These are phyloP conservation scores for Peniophora sp. DNA, from an alignment of 1,284 basidiomycete species.

Conservation along the genomic window DNA sequence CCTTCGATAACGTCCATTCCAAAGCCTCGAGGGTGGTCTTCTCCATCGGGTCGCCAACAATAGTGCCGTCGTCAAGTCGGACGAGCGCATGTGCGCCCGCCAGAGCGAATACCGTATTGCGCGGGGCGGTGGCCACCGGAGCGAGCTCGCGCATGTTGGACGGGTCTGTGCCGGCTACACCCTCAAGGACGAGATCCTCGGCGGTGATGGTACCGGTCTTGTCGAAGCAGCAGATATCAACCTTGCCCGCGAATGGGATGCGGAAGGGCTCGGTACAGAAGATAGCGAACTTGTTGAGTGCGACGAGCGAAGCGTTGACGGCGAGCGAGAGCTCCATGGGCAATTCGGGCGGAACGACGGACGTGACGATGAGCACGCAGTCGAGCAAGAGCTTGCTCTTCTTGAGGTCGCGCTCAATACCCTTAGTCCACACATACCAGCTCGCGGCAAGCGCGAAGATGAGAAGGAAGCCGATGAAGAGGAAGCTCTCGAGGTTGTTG, in stretches of 20 bases:
- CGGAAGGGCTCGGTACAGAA: conserved; percentile 98
- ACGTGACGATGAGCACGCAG: conserved; percentile 91
- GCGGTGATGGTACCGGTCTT: conserved; percentile 97
- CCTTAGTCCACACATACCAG: conserved; percentile 95
- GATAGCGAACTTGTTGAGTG: conserved; percentile 88
- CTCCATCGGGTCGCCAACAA: conserved; percentile 99
- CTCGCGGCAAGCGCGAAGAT: conserved; percentile 94
- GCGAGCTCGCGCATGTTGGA: conserved; percentile 62
- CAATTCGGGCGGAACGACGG: conserved; percentile 90
- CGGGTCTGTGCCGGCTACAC: conserved; percentile 82
- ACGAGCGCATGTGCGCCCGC: conserved; percentile 96
- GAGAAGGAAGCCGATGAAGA: conserved; percentile 93
- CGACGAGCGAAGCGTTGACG: conserved; percentile 90
- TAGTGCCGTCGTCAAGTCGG: conserved; percentile 82
- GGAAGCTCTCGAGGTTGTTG: conserved; percentile 88
- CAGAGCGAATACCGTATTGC: conserved; percentile 81
- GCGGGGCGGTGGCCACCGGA: conserved; percentile 67
- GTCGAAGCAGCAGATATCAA: conserved; percentile 96
- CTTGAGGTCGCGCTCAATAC: conserved; percentile 83
- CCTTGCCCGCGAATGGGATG: conserved; percentile 87
- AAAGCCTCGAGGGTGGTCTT: conserved; percentile 92
- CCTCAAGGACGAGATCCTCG: conserved; percentile 90
- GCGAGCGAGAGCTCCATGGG: conserved; percentile 95
- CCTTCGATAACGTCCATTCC: conserved; percentile 82
- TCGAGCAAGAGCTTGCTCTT: conserved; percentile 91